Conservation (phyloP, 495 filamentous ascomycete genomes). For the Lophiostoma macrostomum region DNA sequence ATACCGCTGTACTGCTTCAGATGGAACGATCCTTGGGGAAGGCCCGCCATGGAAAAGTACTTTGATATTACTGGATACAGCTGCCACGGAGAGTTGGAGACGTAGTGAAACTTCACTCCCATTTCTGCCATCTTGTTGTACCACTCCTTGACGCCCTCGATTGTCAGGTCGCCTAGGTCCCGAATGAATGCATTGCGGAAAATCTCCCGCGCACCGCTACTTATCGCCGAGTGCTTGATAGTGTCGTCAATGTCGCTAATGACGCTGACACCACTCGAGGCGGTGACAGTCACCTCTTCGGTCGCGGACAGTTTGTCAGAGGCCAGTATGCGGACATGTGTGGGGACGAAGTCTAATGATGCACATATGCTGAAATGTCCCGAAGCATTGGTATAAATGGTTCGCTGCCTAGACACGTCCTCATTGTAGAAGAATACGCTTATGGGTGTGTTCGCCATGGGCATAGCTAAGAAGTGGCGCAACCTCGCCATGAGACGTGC, state of each 20-base stretch:
- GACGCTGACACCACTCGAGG: constrained; percentile 79
- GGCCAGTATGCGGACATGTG: constrained; percentile 80
- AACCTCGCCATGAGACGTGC: constrained; percentile 80
- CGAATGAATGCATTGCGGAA: constrained; percentile 93
- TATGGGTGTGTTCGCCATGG: constrained; percentile 67
- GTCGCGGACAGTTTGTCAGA: constrained; percentile 79
- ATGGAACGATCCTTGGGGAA: constrained; percentile 87
- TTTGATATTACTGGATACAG: constrained; percentile 81
- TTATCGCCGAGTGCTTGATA: constrained; percentile 91
- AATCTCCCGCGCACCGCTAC: constrained; percentile 81
- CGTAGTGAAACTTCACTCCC: constrained; percentile 86
- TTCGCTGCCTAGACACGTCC: constrained; percentile 69
- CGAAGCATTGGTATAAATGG: constrained; percentile 73
- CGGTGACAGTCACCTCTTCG: constrained; percentile 69
- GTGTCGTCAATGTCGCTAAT: constrained; percentile 99
- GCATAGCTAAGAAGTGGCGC: constrained; percentile 82
- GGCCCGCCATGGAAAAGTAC: constrained; percentile 73
- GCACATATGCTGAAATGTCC: constrained; percentile 81
- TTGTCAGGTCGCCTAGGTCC: constrained; percentile 72
- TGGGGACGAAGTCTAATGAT: constrained; percentile 83
- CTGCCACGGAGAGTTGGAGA: constrained; percentile 95
- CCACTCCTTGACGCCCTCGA: constrained; percentile 87
- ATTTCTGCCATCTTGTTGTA: constrained; percentile 70
- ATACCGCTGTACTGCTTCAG: constrained; percentile 93
- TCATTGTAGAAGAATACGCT: constrained; percentile 94